Base-by-base conservation (phyloP, 1,139 yeast species). In the Taphrina sp. region DNA sequence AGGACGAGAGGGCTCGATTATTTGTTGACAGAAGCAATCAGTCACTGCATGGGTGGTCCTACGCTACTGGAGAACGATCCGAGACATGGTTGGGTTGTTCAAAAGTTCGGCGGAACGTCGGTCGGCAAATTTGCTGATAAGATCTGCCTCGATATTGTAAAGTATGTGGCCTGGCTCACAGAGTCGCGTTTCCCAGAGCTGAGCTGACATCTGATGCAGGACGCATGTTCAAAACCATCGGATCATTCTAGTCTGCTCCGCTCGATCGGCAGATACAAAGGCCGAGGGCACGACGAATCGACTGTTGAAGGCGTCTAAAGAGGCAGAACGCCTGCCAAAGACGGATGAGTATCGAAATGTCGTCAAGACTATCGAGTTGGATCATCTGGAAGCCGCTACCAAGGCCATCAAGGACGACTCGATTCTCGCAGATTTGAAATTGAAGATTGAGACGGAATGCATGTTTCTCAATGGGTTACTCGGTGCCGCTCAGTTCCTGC, bases 101-200 rank as follows among this genome's bases (percentile, higher is more conserved):
- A 92, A 69, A 92, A 92, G 70, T 92, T 87, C 66, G 98, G 98
- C 41, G 98, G 98, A 53, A 92, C 98, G n/a, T 83, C 95, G 43
- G 96, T 92, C 35, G 98, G 98, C 28, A 92, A 92, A 69, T 90
- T 90, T 69, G 87, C 96, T 4, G 80, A 77, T 55, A 79, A 83
- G 62, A 92, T 92, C 56, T 90, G 89, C 16, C 85, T 85, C 61
- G 87, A 88, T 62, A 88, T 92, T 52, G 64, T 62, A 14, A 41
- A 51, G 64, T 61, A 41, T 56, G 63, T 38, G 20, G 12, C 8
- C 8, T 14, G n/a, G n/a, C n/a, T n/a, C n/a, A n/a, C n/a, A n/a
- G 28, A 17, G 12, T 38, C 20, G 28, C 12, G 12, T 23, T 7
- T 3, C n/a, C 3, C 12, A 31, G 28, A 17, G 2, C 22, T 8